Base-by-base conservation (phyloP, 202 grass and related monocot genomes). In the Tripidium arundinaceum region DNA sequence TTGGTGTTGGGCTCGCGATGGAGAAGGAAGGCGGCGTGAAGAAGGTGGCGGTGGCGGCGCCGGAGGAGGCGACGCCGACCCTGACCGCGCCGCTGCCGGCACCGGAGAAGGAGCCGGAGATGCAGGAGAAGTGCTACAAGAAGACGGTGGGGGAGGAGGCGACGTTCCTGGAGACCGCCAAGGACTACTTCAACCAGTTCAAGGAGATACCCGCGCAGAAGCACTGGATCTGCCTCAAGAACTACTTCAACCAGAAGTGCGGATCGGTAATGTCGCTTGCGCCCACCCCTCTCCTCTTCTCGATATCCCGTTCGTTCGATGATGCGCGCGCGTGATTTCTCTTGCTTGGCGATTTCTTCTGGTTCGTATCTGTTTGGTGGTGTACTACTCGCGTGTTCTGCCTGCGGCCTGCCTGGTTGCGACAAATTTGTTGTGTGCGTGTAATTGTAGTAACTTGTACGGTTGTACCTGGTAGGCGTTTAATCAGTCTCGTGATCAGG, bases 191-290 rank as follows among this genome's bases (percentile, higher is more conserved):
- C 50, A 87, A 83, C 19, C 89, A 94, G 83, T 88, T 97, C 77
- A 77, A 80, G 58, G 75, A 52, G n/a, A 83, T 59, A 34, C 25
- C 78, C 41, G 82, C 87, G 54, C 75, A 92, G 26, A 84, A 70
- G 65, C 91, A 97, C 83, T 92, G 87, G 91, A 83, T 77, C 72
- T 97, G 87, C 87, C 28, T 97, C 73, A 97, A 88, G 89, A 88
- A 85, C 84, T 94, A 83, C 88, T 6, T 89, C 46, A 54, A 55
- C 27, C 50, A 76, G 39, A 86, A 92, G 67, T 58, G 34, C 77
- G 68, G 55, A 76, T 83, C 86, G 65, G 89, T 90, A 90, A 38
- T 2, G 16, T 50, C 50, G 21, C 74, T 6, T 43, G 18, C 15
- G 1, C 13, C 2, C 14, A 19, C 29, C 13, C n/a, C 21, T 68